A percentile compares a stretch with the other conserved stretches of the same genome.
phyloP scores from a whole-genome alignment of 176 grass and related monocot genomes.

The Areca catechu region DNA sequence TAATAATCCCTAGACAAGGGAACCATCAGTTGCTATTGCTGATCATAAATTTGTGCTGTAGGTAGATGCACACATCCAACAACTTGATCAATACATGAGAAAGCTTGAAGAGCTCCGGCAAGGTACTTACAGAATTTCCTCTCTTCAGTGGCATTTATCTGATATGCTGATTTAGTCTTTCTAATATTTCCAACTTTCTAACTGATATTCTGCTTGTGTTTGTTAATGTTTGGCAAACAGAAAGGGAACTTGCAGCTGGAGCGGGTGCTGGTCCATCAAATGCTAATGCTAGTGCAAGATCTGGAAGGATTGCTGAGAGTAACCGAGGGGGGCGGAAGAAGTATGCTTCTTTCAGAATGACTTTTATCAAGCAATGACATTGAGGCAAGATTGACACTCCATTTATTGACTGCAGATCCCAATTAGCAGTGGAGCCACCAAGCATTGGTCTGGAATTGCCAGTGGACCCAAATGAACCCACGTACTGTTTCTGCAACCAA shows the following conservation, averaged over 20 bases:
- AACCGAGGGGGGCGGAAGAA: constrained; percentile 94
- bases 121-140: constrained; percentile 21
- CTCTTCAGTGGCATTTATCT: too few species aligned
- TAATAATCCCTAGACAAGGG: too few species aligned
- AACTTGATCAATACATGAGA: constrained; percentile 93
- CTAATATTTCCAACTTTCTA: too few species aligned
- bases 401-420: constrained; percentile 29
- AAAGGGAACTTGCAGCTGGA: constrained; percentile 31
- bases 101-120: constrained; percentile 78
- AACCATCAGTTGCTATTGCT: neutral
- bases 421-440: constrained; percentile 36
- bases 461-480: constrained; percentile 94
- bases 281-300: constrained; percentile 29
- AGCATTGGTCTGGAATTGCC: constrained; percentile 74
- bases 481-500: constrained; percentile 91
- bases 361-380: too few species aligned
- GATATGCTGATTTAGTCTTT: too few species aligned
- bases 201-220: constrained; percentile 4
- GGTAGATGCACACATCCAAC: constrained; percentile 98
- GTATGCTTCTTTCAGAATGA: constrained; percentile 31
- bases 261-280: constrained; percentile 30
- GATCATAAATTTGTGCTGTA: constrained; percentile 31
- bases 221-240: constrained; percentile 18
- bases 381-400: too few species aligned
- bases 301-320: constrained; percentile 57